Conservation (phyloP, 352 stramenopile species). For the Blastocystis sp. region DNA sequence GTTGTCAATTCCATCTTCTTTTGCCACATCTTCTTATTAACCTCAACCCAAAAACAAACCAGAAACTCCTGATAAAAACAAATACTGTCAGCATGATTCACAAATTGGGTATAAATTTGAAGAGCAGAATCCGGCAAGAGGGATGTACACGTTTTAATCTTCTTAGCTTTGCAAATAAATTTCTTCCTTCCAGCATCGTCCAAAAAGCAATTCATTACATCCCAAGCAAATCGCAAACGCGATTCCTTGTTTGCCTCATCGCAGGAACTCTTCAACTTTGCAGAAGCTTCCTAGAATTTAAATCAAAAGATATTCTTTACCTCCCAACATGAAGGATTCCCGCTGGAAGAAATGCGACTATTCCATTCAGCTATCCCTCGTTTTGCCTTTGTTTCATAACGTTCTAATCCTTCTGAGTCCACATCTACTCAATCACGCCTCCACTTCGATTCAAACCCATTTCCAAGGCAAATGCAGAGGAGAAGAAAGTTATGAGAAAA, state of each 20-base stretch:
- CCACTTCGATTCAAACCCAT: neutral
- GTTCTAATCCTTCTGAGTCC: neutral
- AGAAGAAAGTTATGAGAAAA: neutral
- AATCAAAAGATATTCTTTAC: neutral
- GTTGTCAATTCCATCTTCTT: conserved; percentile 27
- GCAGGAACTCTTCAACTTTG: neutral
- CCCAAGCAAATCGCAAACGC: neutral
- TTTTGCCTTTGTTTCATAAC: neutral
- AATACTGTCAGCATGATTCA: neutral
- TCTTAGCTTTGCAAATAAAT: neutral
- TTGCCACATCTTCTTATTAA: neutral
- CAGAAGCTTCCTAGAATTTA: neutral
- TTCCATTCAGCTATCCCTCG: neutral
- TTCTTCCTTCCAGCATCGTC: conserved; percentile 7
- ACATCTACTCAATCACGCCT: neutral
- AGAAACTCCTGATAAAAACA: neutral
- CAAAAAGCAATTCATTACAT: conserved; percentile 23
- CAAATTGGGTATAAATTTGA: conserved; percentile 4
- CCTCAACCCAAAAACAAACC: neutral
- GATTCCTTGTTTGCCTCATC: neutral
- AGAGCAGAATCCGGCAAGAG: neutral
- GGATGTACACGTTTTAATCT: neutral
- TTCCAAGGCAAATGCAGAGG: neutral
- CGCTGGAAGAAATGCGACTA: neutral
- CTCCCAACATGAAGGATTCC: conserved; percentile 46